These are phyloP conservation scores for Tephrocybe sp. DNA, from an alignment of 768 basidiomycete genomes.

Conservation along the genomic window DNA sequence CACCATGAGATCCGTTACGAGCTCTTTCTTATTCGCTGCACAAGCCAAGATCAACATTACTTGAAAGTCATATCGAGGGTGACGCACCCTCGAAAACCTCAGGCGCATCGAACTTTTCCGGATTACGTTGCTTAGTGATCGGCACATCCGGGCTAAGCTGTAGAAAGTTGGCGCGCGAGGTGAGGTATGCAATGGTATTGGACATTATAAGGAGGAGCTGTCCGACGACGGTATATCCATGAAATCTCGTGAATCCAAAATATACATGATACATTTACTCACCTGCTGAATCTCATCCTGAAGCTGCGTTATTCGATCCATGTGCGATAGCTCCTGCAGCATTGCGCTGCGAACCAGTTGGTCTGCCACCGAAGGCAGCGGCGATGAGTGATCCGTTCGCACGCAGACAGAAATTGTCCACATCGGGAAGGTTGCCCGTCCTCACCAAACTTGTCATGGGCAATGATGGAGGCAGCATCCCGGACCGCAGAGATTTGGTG, in stretches of 20 bases:
- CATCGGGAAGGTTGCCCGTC: neutral
- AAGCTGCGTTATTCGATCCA: conserved; percentile 95
- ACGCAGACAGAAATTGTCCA: neutral
- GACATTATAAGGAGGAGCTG: conserved; percentile 90
- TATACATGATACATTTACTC: conserved; percentile 8
- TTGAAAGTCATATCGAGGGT: neutral
- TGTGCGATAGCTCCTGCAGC: conserved; percentile 91
- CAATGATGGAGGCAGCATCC: conserved; percentile 89
- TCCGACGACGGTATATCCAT: neutral
- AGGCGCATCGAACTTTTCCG: conserved; percentile 69
- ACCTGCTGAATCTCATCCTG: conserved; percentile 94
- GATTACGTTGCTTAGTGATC: conserved; percentile 76
- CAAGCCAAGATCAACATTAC: neutral
- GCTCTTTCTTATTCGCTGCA: conserved; percentile 80
- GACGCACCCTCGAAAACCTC: conserved; percentile 75
- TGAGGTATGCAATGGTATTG: conserved; percentile 77
- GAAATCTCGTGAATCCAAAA: neutral
- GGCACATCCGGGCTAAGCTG: conserved; percentile 81
- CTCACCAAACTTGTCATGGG: conserved; percentile 53
- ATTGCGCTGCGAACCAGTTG: conserved; percentile 57
- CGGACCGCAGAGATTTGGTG: conserved; percentile 80
- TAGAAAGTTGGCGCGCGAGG: conserved; percentile 70
- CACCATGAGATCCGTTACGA: conserved; percentile 77
- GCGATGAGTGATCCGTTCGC: conserved; percentile 4
- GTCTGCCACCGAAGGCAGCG: neutral